phyloP scores from a whole-genome alignment of 495 filamentous ascomycete species.

The Amniculicola lignicola region DNA sequence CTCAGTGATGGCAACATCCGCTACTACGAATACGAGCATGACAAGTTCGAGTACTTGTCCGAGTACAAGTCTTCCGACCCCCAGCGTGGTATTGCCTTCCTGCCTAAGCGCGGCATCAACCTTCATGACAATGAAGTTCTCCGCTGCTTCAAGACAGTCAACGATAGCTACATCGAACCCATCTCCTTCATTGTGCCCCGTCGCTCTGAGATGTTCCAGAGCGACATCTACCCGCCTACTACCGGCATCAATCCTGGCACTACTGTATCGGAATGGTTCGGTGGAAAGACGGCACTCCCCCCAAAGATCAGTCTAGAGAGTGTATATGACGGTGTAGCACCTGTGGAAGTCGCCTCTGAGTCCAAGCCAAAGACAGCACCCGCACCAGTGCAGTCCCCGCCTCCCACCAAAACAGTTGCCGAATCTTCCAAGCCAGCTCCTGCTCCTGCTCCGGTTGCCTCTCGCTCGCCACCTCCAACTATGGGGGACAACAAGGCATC shows the following conservation, averaged over 20 bases:
- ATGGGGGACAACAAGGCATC: constrained; percentile 81
- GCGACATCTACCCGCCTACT: constrained; percentile 90
- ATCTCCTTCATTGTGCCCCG: constrained; percentile 97
- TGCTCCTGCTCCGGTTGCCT: constrained; percentile 41
- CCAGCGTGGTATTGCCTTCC: constrained; percentile 89
- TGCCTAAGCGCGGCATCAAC: constrained; percentile 93
- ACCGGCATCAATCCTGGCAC: constrained; percentile 74
- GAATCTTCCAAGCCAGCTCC: constrained; percentile 45
- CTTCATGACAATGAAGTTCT: constrained; percentile 96
- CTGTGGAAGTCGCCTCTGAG: constrained; percentile 68
- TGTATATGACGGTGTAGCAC: constrained; percentile 77
- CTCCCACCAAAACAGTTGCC: constrained; percentile 49
- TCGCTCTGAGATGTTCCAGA: constrained; percentile 93
- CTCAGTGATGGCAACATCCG: constrained; percentile 93
- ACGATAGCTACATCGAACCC: constrained; percentile 89
- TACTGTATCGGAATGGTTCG: constrained; percentile 77
- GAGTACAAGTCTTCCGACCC: constrained; percentile 95
- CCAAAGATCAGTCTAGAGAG: constrained; percentile 91
- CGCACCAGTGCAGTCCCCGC: constrained; percentile 50
- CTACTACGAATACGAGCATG: constrained; percentile 94
- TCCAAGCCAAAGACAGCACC: constrained; percentile 54
- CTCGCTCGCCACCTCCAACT: constrained; percentile 58
- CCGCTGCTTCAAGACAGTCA: constrained; percentile 93
- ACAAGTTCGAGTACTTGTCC: constrained; percentile 93
- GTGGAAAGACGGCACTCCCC: constrained; percentile 76